These are phyloP conservation scores for Turritis glabra DNA, from an alignment of 345 rosid species.

Conservation along the genomic window DNA sequence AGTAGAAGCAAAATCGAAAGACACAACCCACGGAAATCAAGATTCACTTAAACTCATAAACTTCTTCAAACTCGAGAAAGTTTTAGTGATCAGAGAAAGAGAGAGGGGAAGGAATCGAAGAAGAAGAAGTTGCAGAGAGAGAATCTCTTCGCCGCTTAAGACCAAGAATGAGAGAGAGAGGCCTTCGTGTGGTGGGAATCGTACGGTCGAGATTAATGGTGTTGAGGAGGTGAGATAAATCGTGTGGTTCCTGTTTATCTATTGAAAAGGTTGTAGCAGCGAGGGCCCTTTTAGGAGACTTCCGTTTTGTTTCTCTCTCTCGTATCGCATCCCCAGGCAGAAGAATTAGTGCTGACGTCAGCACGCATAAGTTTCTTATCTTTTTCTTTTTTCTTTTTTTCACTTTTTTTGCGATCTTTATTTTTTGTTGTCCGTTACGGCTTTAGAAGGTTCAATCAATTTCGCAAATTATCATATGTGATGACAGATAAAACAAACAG, in stretches of 20 bases:
- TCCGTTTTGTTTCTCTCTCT: constrained; percentile 22
- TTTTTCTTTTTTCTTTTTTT: background rate
- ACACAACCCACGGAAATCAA: background rate
- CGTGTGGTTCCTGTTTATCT: background rate
- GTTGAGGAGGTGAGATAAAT: background rate
- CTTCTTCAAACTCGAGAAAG: constrained; percentile 15
- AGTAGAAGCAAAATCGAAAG: constrained; percentile 52
- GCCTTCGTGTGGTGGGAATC: constrained; percentile 13
- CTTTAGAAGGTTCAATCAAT: constrained; percentile 18
- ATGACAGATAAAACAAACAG: no score
- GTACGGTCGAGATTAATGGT: constrained; percentile 17
- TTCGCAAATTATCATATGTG: background rate
- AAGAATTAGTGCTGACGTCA: constrained; percentile 36
- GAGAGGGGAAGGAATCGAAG: constrained; percentile 22
- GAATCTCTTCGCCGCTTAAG: constrained; percentile 29
- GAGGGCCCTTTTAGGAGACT: constrained; percentile 38
- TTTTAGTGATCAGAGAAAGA: constrained; percentile 5
- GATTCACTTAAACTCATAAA: background rate
- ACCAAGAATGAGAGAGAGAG: background rate
- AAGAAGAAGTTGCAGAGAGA: constrained; percentile 34
- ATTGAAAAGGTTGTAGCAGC: no score
- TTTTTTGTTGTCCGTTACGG: constrained; percentile 37
- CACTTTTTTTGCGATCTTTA: constrained; percentile 1
- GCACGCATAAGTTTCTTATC: background rate
- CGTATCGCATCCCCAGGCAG: constrained; percentile 33